Evolutionary conservation across 176 grass and related monocot genomes (phyloP), one percentile per base, ranked within the genome.

Genomic region (Cymbopogon citratus): DNA sequence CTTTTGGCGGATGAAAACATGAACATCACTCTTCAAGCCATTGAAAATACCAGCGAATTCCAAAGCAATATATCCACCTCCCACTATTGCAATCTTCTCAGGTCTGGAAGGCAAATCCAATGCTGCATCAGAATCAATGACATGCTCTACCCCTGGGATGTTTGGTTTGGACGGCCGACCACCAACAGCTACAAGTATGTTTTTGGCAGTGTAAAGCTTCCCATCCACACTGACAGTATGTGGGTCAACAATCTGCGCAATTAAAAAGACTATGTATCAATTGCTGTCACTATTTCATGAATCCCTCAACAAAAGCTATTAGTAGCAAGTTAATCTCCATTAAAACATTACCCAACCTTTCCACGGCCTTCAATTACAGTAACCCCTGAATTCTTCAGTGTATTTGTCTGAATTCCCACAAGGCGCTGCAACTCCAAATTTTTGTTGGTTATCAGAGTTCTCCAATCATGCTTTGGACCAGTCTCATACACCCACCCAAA

Each of bases 361-460:
- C 93, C 90, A 29, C 85, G 90, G 40, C 90, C 90, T 90, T 96
- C 93, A 66, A 96, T 90, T 88, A 96, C 39, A 74, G 90, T 79
- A 15, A 96, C 93, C 10, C 85, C 83, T 18, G 87, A 78, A 76
- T 96, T 92, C 52, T 89, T 90, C 67, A 96, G 63, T 73, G 81
- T 80, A 21, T 90, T 92, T 83, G 87, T 96, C 44, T 96, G 87
- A 73, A 96, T 86, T 7, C 86, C 86, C 18, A 91, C 74, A 3
- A 96, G 83, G n/a, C 93, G 85, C 83, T 89, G 83, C 85, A 92
- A 74, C 36, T 96, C 93, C 33, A 82, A 84, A 82, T 96, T 96
- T 75, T 96, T 96, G 67, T 96, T 96, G 63, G 93, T 73, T 38
- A 92, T 92, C 27, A 96, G 88, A 74, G 88, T 96, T 69, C 31